These are phyloP conservation scores for Talaromyces pinophilus DNA, from an alignment of 2,329 filamentous ascomycete species.

Conservation along the genomic window DNA sequence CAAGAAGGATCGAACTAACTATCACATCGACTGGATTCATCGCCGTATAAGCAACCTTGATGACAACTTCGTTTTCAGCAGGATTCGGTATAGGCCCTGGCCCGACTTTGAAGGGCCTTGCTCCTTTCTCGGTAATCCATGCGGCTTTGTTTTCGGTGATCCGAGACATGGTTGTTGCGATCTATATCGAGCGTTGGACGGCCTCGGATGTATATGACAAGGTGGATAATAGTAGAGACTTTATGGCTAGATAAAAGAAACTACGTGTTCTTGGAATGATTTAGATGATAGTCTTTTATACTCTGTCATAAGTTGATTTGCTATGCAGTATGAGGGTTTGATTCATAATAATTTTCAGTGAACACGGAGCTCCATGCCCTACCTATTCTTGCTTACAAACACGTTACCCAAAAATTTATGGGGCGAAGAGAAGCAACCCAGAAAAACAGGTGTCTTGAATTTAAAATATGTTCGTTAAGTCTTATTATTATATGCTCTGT, in stretches of 20 bases:
- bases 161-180: constrained; percentile 3
- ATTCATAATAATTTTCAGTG: neutral
- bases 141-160: constrained; percentile 21
- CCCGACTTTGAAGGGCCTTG: constrained; percentile 18
- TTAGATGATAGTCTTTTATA: neutral
- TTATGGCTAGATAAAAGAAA: neutral
- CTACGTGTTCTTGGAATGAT: too few relatives aligned
- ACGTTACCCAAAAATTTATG: neutral
- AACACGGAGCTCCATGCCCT: constrained; percentile 2
- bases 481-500: neutral
- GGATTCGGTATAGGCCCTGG: constrained; percentile 20
- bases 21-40: constrained; percentile 24
- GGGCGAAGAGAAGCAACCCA: neutral
- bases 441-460: neutral
- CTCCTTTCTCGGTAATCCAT: constrained; percentile 19
- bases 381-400: neutral
- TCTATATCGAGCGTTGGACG: neutral
- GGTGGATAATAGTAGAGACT: neutral
- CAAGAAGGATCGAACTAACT: neutral
- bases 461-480: neutral
- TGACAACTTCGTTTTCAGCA: constrained; percentile 20
- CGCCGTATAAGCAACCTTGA: constrained; percentile 22
- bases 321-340: neutral
- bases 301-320: neutral
- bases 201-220: neutral